Conservation (phyloP, 257 asterid genomes). For the Ilex aquifolium region DNA sequence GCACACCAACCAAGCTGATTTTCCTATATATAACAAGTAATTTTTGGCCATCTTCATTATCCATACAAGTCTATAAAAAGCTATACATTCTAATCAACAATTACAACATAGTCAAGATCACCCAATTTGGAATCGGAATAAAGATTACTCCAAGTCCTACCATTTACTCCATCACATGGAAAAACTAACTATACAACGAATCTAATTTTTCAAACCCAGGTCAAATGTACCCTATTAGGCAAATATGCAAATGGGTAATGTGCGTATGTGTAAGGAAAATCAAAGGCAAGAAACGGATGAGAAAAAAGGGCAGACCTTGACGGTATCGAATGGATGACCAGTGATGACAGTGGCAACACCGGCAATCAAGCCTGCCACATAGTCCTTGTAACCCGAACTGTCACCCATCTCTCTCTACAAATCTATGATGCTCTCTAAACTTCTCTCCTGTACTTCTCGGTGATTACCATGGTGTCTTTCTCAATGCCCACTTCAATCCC, state of each 20-base stretch:
- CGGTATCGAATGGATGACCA: constrained; percentile 96
- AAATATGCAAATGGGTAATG: neutral
- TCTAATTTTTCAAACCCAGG: neutral
- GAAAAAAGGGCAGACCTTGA: constrained; percentile 48
- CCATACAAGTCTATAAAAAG: neutral
- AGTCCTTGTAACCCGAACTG: constrained; percentile 64
- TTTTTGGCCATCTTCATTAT: too few species aligned
- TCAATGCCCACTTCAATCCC: too few species aligned
- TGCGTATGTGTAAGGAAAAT: neutral
- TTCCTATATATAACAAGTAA: too few species aligned
- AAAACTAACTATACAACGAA: neutral
- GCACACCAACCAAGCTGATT: too few species aligned
- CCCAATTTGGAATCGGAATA: too few species aligned
- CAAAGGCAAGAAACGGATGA: neutral
- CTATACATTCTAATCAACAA: neutral
- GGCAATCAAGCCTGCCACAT: constrained; percentile 79
- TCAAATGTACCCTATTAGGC: neutral
- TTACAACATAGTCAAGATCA: neutral
- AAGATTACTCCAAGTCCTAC: neutral
- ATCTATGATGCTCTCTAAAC: neutral
- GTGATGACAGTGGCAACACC: constrained; percentile 81
- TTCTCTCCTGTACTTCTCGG: too few species aligned
- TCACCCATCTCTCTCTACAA: constrained; percentile 31
- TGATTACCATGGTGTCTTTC: too few species aligned
- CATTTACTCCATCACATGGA: neutral